A percentile compares a stretch with the other conserved stretches of the same genome.
Evolutionary conservation across 2,329 filamentous ascomycete species (phyloP).

Genomic region (Trichophyton verrucosum): DNA sequence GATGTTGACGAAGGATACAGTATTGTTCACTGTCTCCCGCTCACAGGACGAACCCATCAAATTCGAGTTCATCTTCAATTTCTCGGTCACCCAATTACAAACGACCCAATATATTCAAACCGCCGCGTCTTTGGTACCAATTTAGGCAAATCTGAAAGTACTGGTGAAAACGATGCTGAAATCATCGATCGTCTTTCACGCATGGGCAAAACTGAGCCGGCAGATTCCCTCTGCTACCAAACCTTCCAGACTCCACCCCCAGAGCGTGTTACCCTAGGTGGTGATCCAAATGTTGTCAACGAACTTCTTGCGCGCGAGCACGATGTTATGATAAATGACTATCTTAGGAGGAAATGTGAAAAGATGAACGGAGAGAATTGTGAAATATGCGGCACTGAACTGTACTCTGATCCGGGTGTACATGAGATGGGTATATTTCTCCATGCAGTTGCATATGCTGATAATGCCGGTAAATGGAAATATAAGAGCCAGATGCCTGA

Average conservation of each 20-base stretch:
- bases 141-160: conserved; percentile 57
- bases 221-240: conserved; percentile 83
- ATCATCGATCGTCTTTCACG: conserved; percentile 71
- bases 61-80: conserved; percentile 90
- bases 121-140: conserved; percentile 76
- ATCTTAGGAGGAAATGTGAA: conserved; percentile 83
- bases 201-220: conserved; percentile 91
- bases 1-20: conserved; percentile 63
- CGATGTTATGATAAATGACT: conserved; percentile 81
- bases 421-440: conserved; percentile 91
- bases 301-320: conserved; percentile 33
- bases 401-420: conserved; percentile 82
- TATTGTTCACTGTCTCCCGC: conserved; percentile 82
- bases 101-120: conserved; percentile 97
- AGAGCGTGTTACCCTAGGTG: conserved; percentile 21
- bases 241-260: conserved; percentile 31
- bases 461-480: conserved; percentile 68
- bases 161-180: conserved; percentile 68
- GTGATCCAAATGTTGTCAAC: conserved; percentile 27
- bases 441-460: conserved; percentile 82
- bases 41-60: conserved; percentile 91
- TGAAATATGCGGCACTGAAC: conserved; percentile 66
- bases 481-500: conserved; percentile 73
- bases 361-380: conserved; percentile 81
- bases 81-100: conserved; percentile 86